phyloP scores from a whole-genome alignment of 2,329 filamentous ascomycete species.

The Cytospora piceae region DNA sequence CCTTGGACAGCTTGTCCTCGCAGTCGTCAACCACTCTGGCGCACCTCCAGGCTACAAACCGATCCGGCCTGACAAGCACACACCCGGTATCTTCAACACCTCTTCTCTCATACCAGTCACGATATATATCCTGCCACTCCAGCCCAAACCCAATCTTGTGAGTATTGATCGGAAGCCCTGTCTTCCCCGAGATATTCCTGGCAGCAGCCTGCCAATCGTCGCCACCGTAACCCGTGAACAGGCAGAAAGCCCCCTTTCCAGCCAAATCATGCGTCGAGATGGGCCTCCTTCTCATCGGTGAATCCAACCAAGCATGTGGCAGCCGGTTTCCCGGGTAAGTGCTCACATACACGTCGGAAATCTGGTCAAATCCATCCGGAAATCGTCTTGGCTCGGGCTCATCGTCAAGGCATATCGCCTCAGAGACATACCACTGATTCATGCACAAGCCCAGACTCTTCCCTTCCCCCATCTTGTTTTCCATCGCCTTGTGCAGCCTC shows the following conservation, averaged over 20 bases:
- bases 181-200: constrained; percentile 36
- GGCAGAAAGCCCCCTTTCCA: constrained; percentile 49
- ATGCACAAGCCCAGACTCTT: constrained; percentile 58
- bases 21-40: constrained; percentile 17
- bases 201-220: constrained; percentile 52
- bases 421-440: constrained; percentile 55
- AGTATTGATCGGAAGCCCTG: constrained; percentile 47
- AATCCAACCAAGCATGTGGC: constrained; percentile 60
- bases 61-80: constrained; percentile 56
- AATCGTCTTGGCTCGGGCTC: constrained; percentile 32
- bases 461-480: constrained; percentile 47
- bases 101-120: constrained; percentile 51
- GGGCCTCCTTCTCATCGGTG: constrained; percentile 34
- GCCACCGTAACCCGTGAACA: constrained; percentile 53
- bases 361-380: constrained; percentile 39
- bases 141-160: constrained; percentile 54
- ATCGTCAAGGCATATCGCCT: constrained; percentile 42
- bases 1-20: constrained; percentile 27
- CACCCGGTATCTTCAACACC: constrained; percentile 56
- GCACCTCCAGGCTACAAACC: constrained; percentile 53
- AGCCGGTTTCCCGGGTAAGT: constrained; percentile 58
- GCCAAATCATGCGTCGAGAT: constrained; percentile 57
- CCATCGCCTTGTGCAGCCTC: constrained; percentile 44
- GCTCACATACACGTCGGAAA: constrained; percentile 43
- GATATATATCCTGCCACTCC: constrained; percentile 58